phyloP scores from a whole-genome alignment of 768 basidiomycete genomes.

The Pleurotus eryngii region DNA sequence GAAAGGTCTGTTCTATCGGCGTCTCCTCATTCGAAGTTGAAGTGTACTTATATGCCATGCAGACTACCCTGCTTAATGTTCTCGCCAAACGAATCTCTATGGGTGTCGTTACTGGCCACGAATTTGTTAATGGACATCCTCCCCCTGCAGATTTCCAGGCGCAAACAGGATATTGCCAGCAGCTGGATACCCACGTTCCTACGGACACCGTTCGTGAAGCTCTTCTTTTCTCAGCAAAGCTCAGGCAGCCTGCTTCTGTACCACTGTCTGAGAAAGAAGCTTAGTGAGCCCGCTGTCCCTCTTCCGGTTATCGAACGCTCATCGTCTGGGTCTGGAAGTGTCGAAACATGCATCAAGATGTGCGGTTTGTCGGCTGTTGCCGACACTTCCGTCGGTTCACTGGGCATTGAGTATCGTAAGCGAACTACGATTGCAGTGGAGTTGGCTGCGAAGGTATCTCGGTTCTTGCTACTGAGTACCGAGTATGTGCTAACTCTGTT shows the following conservation, averaged over 20 bases:
- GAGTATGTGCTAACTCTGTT: not conserved
- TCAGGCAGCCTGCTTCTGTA: conserved; percentile 70
- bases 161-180: conserved; percentile 40
- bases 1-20: conserved; percentile 44
- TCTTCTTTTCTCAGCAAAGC: conserved; percentile 70
- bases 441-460: conserved; percentile 75
- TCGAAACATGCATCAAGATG: conserved; percentile 48
- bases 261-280: conserved; percentile 71
- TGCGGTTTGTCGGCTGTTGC: conserved; percentile 64
- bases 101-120: conserved; percentile 37
- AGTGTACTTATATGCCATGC: not conserved
- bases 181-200: conserved; percentile 77
- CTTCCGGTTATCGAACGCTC: not conserved
- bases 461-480: not conserved
- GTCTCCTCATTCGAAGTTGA: conserved; percentile 43
- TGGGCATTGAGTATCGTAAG: conserved; percentile 73
- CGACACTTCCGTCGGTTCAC: conserved; percentile 65
- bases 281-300: conserved; percentile 47
- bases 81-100: conserved; percentile 33
- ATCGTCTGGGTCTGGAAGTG: conserved; percentile 19
- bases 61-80: conserved; percentile 46
- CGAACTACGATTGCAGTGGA: conserved; percentile 86
- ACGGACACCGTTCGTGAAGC: conserved; percentile 80
- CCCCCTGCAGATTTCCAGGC: conserved; percentile 44
- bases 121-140: conserved; percentile 37